Conservation (phyloP, 495 filamentous ascomycete genomes). For the Friedmanniomyces endolithicus region DNA sequence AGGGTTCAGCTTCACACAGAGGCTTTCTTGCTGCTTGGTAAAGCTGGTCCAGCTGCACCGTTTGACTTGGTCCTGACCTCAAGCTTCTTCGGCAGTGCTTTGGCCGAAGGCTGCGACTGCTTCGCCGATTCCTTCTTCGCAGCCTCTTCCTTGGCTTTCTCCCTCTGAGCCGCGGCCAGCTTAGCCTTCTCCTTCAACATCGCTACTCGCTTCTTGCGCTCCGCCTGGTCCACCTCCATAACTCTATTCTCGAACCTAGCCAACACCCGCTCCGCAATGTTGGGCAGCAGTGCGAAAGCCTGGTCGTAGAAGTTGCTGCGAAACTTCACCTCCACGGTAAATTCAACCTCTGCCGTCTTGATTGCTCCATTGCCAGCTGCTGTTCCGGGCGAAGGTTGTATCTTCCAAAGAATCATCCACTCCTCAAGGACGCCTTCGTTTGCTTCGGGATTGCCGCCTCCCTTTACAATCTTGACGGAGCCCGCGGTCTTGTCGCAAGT, state of each 20-base stretch:
- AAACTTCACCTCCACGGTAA: not conserved
- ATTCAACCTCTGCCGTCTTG: not conserved
- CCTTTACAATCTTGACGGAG: not conserved
- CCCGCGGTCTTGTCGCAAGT: not conserved
- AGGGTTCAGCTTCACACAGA: not conserved
- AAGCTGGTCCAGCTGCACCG: not conserved
- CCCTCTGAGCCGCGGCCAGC: not conserved
- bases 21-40: not conserved
- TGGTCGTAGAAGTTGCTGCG: not conserved
- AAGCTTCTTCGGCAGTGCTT: not conserved
- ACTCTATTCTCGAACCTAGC: not conserved
- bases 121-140: not conserved
- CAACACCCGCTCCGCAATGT: not conserved
- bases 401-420: not conserved
- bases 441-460: not conserved
- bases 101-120: not conserved
- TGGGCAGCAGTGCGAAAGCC: not conserved
- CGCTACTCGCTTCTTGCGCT: not conserved
- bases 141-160: not conserved
- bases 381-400: not conserved
- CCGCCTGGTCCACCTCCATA: not conserved
- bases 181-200: slow-evolving; percentile 3
- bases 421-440: not conserved
- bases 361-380: not conserved
- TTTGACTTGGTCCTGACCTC: not conserved